A percentile compares a stretch with the other conserved stretches of the same genome.
Conservation (phyloP, 1,139 yeast genomes). For the Taiozyma sp. region DNA sequence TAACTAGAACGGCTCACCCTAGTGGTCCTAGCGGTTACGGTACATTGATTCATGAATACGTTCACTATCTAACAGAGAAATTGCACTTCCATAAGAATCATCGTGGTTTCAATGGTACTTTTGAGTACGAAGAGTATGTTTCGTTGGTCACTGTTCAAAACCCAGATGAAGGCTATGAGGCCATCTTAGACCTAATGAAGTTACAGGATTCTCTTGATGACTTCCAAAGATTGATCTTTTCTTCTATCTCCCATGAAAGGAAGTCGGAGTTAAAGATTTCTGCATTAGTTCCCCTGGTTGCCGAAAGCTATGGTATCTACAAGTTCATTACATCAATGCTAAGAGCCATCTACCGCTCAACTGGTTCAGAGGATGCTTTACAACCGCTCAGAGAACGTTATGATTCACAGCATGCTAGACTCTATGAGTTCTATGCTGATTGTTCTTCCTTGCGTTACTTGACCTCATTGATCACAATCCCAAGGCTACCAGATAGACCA, state of each 20-base stretch:
- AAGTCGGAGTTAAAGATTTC: constrained; percentile 79
- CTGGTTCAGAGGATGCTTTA: constrained; percentile 74
- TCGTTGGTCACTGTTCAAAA: constrained; percentile 85
- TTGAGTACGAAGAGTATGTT: constrained; percentile 92
- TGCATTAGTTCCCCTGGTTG: constrained; percentile 83
- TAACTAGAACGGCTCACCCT: constrained; percentile 37
- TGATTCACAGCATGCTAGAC: constrained; percentile 70
- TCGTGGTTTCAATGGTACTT: constrained; percentile 89
- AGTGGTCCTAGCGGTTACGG: constrained; percentile 51
- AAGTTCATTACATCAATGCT: constrained; percentile 87
- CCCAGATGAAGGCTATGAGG: constrained; percentile 94
- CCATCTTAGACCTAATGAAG: constrained; percentile 79
- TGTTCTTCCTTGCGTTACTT: constrained; percentile 82
- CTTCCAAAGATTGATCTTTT: constrained; percentile 71
- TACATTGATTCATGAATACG: constrained; percentile 73
- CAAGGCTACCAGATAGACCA: constrained; percentile 70
- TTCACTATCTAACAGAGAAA: constrained; percentile 61
- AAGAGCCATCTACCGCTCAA: constrained; percentile 76
- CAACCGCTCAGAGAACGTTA: constrained; percentile 70
- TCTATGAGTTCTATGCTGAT: constrained; percentile 85
- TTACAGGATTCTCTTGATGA: constrained; percentile 83
- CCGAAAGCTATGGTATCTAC: constrained; percentile 93
- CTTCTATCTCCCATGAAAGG: constrained; percentile 60
- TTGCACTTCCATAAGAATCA: constrained; percentile 80
- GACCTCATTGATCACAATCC: constrained; percentile 80